Conservation (phyloP, 768 basidiomycete species). For the Tremella mesenterica region DNA sequence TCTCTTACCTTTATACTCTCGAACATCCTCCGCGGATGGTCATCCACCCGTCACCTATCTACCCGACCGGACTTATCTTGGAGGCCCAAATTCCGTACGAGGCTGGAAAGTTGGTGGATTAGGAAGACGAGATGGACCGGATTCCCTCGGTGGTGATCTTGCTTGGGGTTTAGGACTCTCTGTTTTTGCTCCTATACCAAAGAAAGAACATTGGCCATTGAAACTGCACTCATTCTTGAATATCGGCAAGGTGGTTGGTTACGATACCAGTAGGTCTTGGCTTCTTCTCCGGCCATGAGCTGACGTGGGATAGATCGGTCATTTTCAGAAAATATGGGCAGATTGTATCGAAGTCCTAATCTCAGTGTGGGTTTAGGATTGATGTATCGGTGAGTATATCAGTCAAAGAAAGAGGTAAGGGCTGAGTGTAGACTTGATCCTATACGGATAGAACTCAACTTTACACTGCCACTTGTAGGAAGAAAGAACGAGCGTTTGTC, state of each 20-base stretch:
- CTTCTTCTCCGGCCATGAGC: not conserved
- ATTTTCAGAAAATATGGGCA: conserved; percentile 32
- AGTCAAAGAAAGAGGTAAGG: not conserved
- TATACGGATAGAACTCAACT: conserved; percentile 40
- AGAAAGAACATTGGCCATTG: conserved; percentile 38
- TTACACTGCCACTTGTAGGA: conserved; percentile 39
- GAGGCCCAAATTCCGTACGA: conserved; percentile 78
- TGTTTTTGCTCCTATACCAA: conserved; percentile 36
- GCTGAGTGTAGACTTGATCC: conserved; percentile 32
- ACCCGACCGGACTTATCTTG: conserved; percentile 79
- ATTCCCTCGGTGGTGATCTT: conserved; percentile 42
- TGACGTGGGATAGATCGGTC: conserved; percentile 18
- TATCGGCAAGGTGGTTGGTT: conserved; percentile 35
- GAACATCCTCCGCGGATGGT: conserved; percentile 35
- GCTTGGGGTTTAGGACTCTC: conserved; percentile 38
- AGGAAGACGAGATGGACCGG: conserved; percentile 35
- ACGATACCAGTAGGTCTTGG: conserved; percentile 28
- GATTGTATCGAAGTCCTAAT: conserved; percentile 33
- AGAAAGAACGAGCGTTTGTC: conserved; percentile 37
- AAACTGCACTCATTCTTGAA: conserved; percentile 40
- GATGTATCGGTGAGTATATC: conserved; percentile 27
- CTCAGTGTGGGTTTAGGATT: conserved; percentile 39
- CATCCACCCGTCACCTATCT: conserved; percentile 19
- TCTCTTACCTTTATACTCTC: conserved; percentile 55
- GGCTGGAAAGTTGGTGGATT: conserved; percentile 43